A percentile compares a stretch with the other conserved stretches of the same genome.
phyloP scores from a whole-genome alignment of 768 basidiomycete species.

The Russula foetens region DNA sequence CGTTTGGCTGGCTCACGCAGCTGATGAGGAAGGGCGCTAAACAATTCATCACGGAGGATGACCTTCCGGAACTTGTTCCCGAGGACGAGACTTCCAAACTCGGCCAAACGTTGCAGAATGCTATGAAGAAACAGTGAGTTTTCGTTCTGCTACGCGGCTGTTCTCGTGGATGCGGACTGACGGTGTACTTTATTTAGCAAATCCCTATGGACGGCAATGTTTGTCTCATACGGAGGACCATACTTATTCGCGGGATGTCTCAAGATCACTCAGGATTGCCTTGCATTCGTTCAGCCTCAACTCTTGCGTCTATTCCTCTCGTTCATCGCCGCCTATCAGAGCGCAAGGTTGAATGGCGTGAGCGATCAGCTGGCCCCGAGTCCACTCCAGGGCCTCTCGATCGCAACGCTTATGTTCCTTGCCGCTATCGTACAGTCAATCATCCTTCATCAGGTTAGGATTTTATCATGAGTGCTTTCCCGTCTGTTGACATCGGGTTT shows the following conservation, averaged over 20 bases:
- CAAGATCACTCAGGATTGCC: slow-evolving; percentile 71
- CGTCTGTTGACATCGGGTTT: not conserved
- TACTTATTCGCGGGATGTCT: slow-evolving; percentile 54
- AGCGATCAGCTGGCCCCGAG: slow-evolving; percentile 26
- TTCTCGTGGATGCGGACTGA: not conserved
- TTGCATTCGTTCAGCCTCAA: slow-evolving; percentile 84
- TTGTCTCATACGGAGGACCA: slow-evolving; percentile 69
- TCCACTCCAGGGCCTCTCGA: slow-evolving; percentile 59
- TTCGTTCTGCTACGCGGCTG: not conserved
- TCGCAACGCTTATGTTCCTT: slow-evolving; percentile 74
- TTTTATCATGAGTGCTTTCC: too few relatives aligned
- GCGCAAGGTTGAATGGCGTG: slow-evolving; percentile 31
- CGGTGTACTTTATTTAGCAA: slow-evolving; percentile 32
- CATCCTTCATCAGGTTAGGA: slow-evolving; percentile 64
- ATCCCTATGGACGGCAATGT: slow-evolving; percentile 65
- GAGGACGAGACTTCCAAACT: slow-evolving; percentile 65
- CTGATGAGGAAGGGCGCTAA: slow-evolving; percentile 62
- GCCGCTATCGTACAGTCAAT: slow-evolving; percentile 74
- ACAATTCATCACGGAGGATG: slow-evolving; percentile 72
- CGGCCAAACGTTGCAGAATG: slow-evolving; percentile 47
- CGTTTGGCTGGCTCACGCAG: slow-evolving; percentile 81
- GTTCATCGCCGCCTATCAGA: slow-evolving; percentile 77
- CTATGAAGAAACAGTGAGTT: slow-evolving; percentile 58
- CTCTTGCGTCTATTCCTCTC: slow-evolving; percentile 69
- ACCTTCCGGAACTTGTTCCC: slow-evolving; percentile 67